phyloP scores from a whole-genome alignment of 2,329 filamentous ascomycete genomes.

The Chrysosporium queenslandicum region DNA sequence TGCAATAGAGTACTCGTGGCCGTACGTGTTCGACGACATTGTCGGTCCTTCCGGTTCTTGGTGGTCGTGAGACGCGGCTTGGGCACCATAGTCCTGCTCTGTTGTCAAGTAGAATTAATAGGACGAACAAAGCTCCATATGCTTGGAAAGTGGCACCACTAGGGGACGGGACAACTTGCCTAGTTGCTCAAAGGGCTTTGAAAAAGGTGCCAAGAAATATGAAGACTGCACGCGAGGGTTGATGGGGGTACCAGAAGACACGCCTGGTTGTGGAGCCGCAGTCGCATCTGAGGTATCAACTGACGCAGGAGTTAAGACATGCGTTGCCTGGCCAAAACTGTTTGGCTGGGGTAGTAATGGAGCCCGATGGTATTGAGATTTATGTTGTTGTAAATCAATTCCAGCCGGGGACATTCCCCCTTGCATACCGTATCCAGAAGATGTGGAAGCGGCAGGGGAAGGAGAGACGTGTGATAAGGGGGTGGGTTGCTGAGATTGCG shows the following conservation, averaged over 20 bases:
- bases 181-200: constrained; percentile 89
- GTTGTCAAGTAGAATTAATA: constrained; percentile 42
- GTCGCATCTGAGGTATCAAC: constrained; percentile 29
- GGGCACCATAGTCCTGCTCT: constrained; percentile 97
- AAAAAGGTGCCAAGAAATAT: constrained; percentile 80
- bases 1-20: background rate
- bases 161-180: constrained; percentile 56
- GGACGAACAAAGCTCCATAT: constrained; percentile 54
- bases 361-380: constrained; percentile 4
- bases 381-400: constrained; percentile 36
- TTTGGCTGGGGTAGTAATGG: constrained; percentile 1
- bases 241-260: background rate
- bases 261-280: background rate
- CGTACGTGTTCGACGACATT: background rate
- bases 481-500: constrained; percentile 55
- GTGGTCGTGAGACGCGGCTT: constrained; percentile 52
- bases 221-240: constrained; percentile 34
- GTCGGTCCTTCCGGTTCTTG: background rate
- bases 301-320: constrained; percentile 28
- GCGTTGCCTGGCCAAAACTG: constrained; percentile 1
- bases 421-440: constrained; percentile 51
- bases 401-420: constrained; percentile 53
- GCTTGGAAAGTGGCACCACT: background rate
- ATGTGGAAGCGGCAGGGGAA: constrained; percentile 48
- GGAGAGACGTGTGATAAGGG: constrained; percentile 66